Evolutionary conservation across 192 early-diverging fungal species (phyloP).

Genomic region (Gorgonomyces haynaldii): DNA sequence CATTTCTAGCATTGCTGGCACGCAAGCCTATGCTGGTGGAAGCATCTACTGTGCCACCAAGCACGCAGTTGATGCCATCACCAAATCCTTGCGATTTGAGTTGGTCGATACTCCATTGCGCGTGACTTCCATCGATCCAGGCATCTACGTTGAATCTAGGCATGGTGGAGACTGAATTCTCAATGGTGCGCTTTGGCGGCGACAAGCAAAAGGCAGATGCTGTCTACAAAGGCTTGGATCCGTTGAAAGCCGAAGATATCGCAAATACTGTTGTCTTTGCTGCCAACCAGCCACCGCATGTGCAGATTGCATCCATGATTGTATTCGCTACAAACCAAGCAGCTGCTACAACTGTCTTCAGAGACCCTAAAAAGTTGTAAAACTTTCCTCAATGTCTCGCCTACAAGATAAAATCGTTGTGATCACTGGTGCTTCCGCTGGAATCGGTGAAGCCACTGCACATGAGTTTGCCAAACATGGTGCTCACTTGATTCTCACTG

Average conservation of each 20-base stretch:
- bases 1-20: conserved; percentile 66
- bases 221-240: conserved; percentile 70
- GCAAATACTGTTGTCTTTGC: conserved; percentile 66
- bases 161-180: conserved; percentile 89
- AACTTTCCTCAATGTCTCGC: too few species aligned
- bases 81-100: conserved; percentile 63
- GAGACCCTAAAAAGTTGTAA: too few species aligned
- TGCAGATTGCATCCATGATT: conserved; percentile 60
- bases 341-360: conserved; percentile 10
- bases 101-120: conserved; percentile 52
- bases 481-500: conserved; percentile 43
- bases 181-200: conserved; percentile 68
- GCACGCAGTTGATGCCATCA: conserved; percentile 71
- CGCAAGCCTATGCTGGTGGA: conserved; percentile 58
- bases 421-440: conserved; percentile 58
- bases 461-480: conserved; percentile 53
- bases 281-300: conserved; percentile 59
- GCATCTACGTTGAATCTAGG: conserved; percentile 2
- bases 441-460: conserved; percentile 63
- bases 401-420: conserved; percentile 5
- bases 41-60: conserved; percentile 55
- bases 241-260: conserved; percentile 61
- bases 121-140: conserved; percentile 68
- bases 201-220: conserved; percentile 25
- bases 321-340: conserved; percentile 48